phyloP scores from a whole-genome alignment of 768 basidiomycete species.

The Rossbeevera mucosa region DNA sequence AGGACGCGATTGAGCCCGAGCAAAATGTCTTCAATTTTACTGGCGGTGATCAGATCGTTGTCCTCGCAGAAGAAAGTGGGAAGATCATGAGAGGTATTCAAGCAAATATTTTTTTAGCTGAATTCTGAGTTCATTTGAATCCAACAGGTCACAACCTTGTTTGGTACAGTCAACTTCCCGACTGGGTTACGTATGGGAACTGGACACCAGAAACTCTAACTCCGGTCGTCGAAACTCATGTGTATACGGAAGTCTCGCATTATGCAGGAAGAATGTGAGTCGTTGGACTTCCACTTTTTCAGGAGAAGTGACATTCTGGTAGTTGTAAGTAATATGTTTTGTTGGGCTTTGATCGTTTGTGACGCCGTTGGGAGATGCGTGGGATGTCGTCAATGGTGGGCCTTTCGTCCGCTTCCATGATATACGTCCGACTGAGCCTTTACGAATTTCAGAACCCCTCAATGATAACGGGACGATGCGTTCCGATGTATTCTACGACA shows the following conservation, averaged over 20 bases:
- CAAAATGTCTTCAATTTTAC: slow-evolving; percentile 23
- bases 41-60: slow-evolving; percentile 17
- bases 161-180: slow-evolving; percentile 15
- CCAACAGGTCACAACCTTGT: slow-evolving; percentile 19
- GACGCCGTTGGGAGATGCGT: slow-evolving; percentile 10
- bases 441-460: slow-evolving; percentile 15
- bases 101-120: not conserved
- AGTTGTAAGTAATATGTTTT: slow-evolving; percentile 11
- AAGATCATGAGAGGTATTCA: slow-evolving; percentile 18
- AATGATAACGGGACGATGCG: slow-evolving; percentile 60
- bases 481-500: slow-evolving; percentile 48
- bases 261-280: slow-evolving; percentile 14
- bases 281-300: not conserved
- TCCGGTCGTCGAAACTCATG: slow-evolving; percentile 15
- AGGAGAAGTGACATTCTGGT: not conserved
- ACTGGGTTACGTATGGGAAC: slow-evolving; percentile 13
- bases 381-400: slow-evolving; percentile 22
- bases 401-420: not conserved
- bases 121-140: not conserved
- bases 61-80: slow-evolving; percentile 17
- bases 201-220: slow-evolving; percentile 14
- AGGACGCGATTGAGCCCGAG: slow-evolving; percentile 22
- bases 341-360: not conserved
- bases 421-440: not conserved
- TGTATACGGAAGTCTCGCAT: slow-evolving; percentile 15